phyloP scores from a whole-genome alignment of 495 filamentous ascomycete species.

The Parmelia sp. region DNA sequence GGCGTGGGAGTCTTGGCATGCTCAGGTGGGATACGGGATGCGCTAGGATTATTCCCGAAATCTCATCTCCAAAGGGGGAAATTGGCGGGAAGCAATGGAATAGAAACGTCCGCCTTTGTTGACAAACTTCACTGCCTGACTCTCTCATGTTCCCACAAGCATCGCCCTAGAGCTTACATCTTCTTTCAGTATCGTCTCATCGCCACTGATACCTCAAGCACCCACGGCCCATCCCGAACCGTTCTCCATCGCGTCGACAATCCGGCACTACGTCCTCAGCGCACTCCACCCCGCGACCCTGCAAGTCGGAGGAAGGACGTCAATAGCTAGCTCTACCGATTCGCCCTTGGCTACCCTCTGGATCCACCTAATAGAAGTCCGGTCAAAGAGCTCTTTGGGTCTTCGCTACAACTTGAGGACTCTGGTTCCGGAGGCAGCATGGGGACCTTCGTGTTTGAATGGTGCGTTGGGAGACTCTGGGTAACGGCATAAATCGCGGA shows the following conservation, averaged over 20 bases:
- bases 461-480: constrained; percentile 36
- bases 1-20: too few species aligned
- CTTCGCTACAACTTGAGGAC: not conserved
- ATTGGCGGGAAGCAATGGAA: not conserved
- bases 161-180: not conserved
- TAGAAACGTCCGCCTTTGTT: not conserved
- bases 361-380: constrained; percentile 23
- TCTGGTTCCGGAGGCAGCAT: constrained; percentile 29
- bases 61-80: not conserved
- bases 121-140: not conserved
- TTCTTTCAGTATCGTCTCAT: not conserved
- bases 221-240: constrained; percentile 14
- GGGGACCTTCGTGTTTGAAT: constrained; percentile 51
- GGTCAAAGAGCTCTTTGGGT: constrained; percentile 3
- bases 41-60: constrained; percentile 1
- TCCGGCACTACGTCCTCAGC: constrained; percentile 9
- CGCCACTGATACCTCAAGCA: constrained; percentile 25
- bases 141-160: not conserved
- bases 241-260: constrained; percentile 9
- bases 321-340: constrained; percentile 26
- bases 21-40: too few species aligned
- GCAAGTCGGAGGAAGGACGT: constrained; percentile 20
- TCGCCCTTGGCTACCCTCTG: constrained; percentile 29
- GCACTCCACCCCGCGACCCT: constrained; percentile 12
- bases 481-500: not conserved